Evolutionary conservation across 2,329 filamentous ascomycete species (phyloP).

Genomic region (Cladosporium velox): DNA sequence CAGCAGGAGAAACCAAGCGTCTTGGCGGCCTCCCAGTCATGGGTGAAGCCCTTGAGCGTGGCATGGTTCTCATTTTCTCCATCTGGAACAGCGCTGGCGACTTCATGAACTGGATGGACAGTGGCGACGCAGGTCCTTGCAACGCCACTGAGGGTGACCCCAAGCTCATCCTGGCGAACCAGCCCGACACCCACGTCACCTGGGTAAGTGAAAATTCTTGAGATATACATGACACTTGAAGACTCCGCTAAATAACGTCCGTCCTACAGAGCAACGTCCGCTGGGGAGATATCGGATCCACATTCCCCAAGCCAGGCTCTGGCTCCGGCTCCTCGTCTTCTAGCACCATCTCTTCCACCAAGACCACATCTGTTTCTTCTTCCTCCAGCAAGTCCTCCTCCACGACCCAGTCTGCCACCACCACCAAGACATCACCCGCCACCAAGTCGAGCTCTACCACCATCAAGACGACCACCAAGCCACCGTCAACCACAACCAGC

Average conservation of each 20-base stretch:
- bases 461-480: not conserved
- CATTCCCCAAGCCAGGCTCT: conserved; percentile 5
- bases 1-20: conserved; percentile 2
- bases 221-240: not conserved
- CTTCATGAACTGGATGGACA: conserved; percentile 74
- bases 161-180: conserved; percentile 37
- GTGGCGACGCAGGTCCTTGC: conserved; percentile 55
- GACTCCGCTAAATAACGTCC: not conserved
- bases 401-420: not conserved
- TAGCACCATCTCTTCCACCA: not conserved
- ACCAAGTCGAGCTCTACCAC: conserved; percentile 1
- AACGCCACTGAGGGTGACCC: conserved; percentile 57
- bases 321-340: not conserved
- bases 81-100: conserved; percentile 65
- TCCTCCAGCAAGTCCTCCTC: not conserved
- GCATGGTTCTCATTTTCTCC: conserved; percentile 65
- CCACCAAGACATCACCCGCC: not conserved
- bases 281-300: conserved; percentile 62
- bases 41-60: conserved; percentile 54
- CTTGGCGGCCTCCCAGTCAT: conserved; percentile 57
- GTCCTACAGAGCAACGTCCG: conserved; percentile 50
- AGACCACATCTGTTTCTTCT: not conserved
- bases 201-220: conserved; percentile 35
- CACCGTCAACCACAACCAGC: not conserved
- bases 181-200: conserved; percentile 26